Evolutionary conservation across 805 yeast species (phyloP), one percentile per base, ranked within the genome.

Genomic region (Saccharomycopsis sp.): DNA sequence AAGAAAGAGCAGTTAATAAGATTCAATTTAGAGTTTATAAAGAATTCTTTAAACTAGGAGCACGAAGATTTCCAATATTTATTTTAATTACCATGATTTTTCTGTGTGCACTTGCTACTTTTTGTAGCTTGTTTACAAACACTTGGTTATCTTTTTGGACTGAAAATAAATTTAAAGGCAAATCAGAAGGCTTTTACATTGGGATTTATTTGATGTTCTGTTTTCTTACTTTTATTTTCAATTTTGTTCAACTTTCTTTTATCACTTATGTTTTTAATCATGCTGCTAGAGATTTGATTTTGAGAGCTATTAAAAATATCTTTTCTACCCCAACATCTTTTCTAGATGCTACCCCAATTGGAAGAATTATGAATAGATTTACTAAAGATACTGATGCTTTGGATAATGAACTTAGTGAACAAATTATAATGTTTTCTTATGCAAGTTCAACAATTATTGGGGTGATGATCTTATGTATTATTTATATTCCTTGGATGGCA

Each of bases 91-190:
- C 59, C 37, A 40, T 54, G 9, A 57, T 58, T 30, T 44, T 58
- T 1, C 8, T 44, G 3, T 14, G n/a, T 15, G 17, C 19, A 4
- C 33, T 49, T 6, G 39, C 55, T 4, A 47, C 52, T 3, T 79
- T 77, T 54, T 63, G 69, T 46, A 64, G 63, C 41, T 57, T 78
- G 34, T 76, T 79, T 52, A 68, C 79, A 31, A 79, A 77, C 54
- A 76, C 79, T n/a, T 83, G 94, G 94, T 64, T 86, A 44, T 77
- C 94, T 1, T 86, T 79, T 58, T 86, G 95, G 95, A 66, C 78
- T 3, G 67, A 65, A 15, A 46, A 64, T 37, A 73, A 69, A 53
- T 84, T 79, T 52, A 45, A 56, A 4, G 55, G 62, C 40, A 54
- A 62, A 39, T 80, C 37, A 44, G 58, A 66, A 37, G 66, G 70